These are phyloP conservation scores for Apocynum venetum DNA, from an alignment of 257 asterid genomes.

Conservation along the genomic window DNA sequence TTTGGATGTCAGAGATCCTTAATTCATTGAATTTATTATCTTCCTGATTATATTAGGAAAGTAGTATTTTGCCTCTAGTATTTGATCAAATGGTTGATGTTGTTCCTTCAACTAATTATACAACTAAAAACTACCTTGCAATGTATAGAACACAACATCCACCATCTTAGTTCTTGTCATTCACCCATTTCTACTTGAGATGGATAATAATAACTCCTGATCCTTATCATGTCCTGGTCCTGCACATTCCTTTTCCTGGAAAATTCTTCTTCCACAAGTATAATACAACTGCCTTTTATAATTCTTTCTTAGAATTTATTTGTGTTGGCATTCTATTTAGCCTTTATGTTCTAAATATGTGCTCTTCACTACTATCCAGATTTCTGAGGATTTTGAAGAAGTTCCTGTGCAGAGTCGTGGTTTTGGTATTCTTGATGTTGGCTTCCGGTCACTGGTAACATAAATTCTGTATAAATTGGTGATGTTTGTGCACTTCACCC, in stretches of 20 bases:
- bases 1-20: neutral
- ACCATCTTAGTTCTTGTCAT: neutral
- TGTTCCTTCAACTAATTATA: neutral
- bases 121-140: neutral
- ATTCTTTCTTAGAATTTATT: neutral
- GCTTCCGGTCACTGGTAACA: slow-evolving; percentile 70
- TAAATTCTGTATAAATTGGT: neutral
- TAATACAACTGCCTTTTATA: neutral
- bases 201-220: neutral
- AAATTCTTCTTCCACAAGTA: neutral
- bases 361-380: slow-evolving; percentile 32
- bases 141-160: neutral
- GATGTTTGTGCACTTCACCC: neutral
- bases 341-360: slow-evolving; percentile 1
- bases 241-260: neutral
- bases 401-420: slow-evolving; percentile 78
- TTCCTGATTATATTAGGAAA: neutral
- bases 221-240: neutral
- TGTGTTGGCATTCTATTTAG: slow-evolving; percentile 6
- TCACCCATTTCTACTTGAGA: neutral
- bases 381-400: slow-evolving; percentile 77
- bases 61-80: neutral
- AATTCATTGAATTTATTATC: neutral
- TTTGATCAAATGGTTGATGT: neutral
- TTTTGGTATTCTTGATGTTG: slow-evolving; percentile 89